A percentile compares a stretch with the other conserved stretches of the same genome.
Evolutionary conservation across 164 flowering plant species (phyloP).

Genomic region (Umbilicus rupestris): DNA sequence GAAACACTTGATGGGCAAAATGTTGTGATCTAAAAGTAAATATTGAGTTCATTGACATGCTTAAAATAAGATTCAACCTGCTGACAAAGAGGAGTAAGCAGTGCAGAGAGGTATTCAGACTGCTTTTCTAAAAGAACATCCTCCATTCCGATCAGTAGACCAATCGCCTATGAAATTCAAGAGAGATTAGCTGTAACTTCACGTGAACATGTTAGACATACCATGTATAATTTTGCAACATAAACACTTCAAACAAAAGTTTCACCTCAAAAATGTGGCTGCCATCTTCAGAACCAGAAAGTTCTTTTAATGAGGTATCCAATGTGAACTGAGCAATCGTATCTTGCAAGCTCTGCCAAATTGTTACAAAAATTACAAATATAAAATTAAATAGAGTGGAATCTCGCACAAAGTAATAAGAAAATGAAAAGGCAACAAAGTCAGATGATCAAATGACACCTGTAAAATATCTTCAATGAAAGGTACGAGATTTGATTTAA

Average conservation of each 20-base stretch:
- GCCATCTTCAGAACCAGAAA: conserved; percentile 76
- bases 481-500: conserved; percentile 84
- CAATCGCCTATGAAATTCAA: conserved; percentile 61
- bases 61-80: conserved; percentile 45
- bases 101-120: conserved; percentile 67
- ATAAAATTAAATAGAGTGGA: background rate
- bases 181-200: conserved; percentile 6
- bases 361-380: background rate
- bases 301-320: conserved; percentile 39
- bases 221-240: background rate
- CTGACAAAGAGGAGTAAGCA: conserved; percentile 87
- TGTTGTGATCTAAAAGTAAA: background rate
- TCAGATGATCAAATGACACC: conserved; percentile 32
- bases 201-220: background rate
- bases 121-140: conserved; percentile 83
- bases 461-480: conserved; percentile 82
- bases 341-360: conserved; percentile 79
- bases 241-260: conserved; percentile 1
- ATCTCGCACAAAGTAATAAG: background rate
- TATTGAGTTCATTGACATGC: background rate
- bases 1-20: background rate
- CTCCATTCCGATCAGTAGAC: conserved; percentile 92
- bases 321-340: conserved; percentile 58
- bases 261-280: conserved; percentile 94
- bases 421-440: background rate